Evolutionary conservation across 306 rosid genomes (phyloP).

Genomic region (Medicago arabica): DNA sequence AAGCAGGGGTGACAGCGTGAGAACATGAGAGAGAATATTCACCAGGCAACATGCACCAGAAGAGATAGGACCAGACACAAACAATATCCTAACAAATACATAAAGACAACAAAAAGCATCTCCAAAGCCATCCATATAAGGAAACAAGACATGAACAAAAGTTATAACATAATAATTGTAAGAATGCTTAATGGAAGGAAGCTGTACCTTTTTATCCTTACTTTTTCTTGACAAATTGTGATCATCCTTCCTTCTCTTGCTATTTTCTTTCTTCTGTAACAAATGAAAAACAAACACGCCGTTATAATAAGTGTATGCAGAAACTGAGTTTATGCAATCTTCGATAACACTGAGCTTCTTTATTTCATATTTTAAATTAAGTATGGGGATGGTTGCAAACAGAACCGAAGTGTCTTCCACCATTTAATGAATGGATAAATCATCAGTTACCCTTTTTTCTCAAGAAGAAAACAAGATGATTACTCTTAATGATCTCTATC

Average conservation of each 20-base stretch:
- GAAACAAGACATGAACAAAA: slow-evolving; percentile 11
- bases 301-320: slow-evolving; percentile 6
- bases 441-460: slow-evolving; percentile 22
- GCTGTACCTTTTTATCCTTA: slow-evolving; percentile 87
- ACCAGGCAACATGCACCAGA: slow-evolving; percentile 5
- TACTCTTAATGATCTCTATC: slow-evolving; percentile 12
- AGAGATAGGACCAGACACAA: slow-evolving; percentile 1
- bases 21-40: slow-evolving; percentile 7
- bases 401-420: slow-evolving; percentile 18
- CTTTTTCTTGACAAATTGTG: slow-evolving; percentile 75
- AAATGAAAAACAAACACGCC: slow-evolving; percentile 31
- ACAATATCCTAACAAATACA: slow-evolving; percentile 2
- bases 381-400: slow-evolving; percentile 7
- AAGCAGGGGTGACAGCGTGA: background rate
- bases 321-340: slow-evolving; percentile 24
- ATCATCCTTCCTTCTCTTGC: slow-evolving; percentile 98
- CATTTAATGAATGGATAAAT: slow-evolving; percentile 31
- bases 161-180: background rate
- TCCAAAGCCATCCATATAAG: slow-evolving; percentile 11
- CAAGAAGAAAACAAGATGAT: slow-evolving; percentile 20
- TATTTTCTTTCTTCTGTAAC: slow-evolving; percentile 88
- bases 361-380: slow-evolving; percentile 6
- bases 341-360: slow-evolving; percentile 18
- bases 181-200: slow-evolving; percentile 19
- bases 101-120: slow-evolving; percentile 20